Base-by-base conservation (phyloP, 306 rosid species). In the Chamaecrista fasciculata region DNA sequence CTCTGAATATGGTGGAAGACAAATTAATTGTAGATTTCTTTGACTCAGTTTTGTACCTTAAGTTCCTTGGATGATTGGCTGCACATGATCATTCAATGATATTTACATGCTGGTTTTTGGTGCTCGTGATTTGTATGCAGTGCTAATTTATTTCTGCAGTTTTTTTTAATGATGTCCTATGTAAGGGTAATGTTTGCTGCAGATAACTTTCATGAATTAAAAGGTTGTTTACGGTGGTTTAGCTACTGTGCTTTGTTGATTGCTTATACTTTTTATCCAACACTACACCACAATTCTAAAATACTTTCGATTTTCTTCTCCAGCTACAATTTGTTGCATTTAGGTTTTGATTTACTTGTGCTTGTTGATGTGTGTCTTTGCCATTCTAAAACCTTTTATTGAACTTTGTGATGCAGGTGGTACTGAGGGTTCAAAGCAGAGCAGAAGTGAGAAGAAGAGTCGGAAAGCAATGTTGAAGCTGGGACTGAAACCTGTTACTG, bases 391-490 rank as follows among this genome's bases (percentile, higher is more conserved):
- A 59, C 39, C 0, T 18, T 53, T 49, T 34, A 20, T 43, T 76
- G 73, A 62, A 62, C 48, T 63, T 37, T 55, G 80, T 33, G 55
- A 61, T 82, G 51, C 80, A 85, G 97, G 86, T 42, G 85, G 73
- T 19, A 43, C 77, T 43, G 99, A 86, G 65, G 83, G 88, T 57
- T 91, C 97, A 23, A 95, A 95, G 80, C 99, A 95, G 77, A 91
- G 96, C 89, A 82, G 97, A 79, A 95, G 97, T 9, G 99, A 95
- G 82, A 95, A 91, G 84, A 95, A 95, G 86, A 95, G 97, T 62
- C 81, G 97, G 53, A 95, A 95, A 76, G 99, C 97, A 18, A 87
- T 95, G 97, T 46, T 95, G 89, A 91, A 95, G 85, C 88, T 95
- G 10, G 99, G 99, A 26, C 80, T 95, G 87, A 89, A 87, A 76